phyloP scores from a whole-genome alignment of 2,329 filamentous ascomycete genomes.

The Zasmidium cellare region DNA sequence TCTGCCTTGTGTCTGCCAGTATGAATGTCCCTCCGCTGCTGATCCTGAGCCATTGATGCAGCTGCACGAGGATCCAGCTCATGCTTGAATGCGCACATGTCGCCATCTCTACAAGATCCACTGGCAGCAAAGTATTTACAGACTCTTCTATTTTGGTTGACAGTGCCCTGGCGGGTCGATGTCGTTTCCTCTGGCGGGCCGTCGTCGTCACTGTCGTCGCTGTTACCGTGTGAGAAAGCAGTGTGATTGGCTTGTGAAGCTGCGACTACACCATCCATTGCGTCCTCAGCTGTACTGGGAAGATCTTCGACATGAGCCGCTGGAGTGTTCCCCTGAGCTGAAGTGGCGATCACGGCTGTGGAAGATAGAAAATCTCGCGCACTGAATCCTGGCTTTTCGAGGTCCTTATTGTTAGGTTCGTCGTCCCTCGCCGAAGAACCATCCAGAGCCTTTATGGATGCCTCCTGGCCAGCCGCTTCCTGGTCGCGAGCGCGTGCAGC shows the following conservation, averaged over 20 bases:
- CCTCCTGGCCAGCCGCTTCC: not conserved
- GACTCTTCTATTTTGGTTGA: slow-evolving; percentile 7
- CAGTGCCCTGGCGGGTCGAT: slow-evolving; percentile 32
- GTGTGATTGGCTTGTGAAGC: slow-evolving; percentile 32
- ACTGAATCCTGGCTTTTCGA: too few relatives aligned
- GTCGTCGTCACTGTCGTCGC: slow-evolving; percentile 33
- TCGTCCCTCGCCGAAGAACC: too few relatives aligned
- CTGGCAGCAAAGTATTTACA: slow-evolving; percentile 35
- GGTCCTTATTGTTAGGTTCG: too few relatives aligned
- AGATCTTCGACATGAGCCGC: too few relatives aligned
- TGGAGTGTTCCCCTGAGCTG: too few relatives aligned
- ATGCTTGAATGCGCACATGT: slow-evolving; percentile 35
- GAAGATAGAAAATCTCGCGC: too few relatives aligned
- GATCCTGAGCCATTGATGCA: not conserved
- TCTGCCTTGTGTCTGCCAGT: not conserved
- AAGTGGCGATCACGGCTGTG: too few relatives aligned
- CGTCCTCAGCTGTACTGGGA: too few relatives aligned
- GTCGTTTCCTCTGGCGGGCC: slow-evolving; percentile 40
- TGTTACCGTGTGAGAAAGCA: slow-evolving; percentile 16
- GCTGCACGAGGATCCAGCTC: slow-evolving; percentile 17
- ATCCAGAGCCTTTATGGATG: not conserved
- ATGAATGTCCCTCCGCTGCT: not conserved
- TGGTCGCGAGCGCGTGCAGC: slow-evolving; percentile 2
- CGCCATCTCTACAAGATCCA: slow-evolving; percentile 36
- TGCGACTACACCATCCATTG: too few relatives aligned